These are phyloP conservation scores for Paramecium sexaurelia DNA, from an alignment of 73 alveolate genomes.

Conservation along the genomic window DNA sequence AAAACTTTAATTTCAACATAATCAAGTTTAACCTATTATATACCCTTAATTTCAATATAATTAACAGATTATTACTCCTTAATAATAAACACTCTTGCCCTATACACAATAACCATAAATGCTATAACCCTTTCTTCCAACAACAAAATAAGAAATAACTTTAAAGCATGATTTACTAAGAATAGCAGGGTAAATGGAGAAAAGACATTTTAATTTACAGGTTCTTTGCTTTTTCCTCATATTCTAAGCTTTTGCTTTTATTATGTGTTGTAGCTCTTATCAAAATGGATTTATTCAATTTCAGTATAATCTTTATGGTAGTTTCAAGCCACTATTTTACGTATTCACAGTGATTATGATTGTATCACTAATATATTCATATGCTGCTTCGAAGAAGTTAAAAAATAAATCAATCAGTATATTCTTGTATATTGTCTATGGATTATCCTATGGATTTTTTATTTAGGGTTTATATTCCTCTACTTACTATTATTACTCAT, in stretches of 20 bases:
- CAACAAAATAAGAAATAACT: not conserved
- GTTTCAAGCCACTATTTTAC: not conserved
- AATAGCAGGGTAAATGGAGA: not conserved
- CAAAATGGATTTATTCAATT: not conserved
- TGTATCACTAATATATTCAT: not conserved
- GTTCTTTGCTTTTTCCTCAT: not conserved
- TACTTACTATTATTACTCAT: not conserved
- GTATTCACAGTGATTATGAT: not conserved
- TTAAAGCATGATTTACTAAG: not conserved
- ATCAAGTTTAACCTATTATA: not conserved
- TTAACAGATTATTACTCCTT: not conserved
- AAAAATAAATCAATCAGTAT: not conserved
- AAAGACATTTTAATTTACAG: not conserved
- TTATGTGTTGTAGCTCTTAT: not conserved
- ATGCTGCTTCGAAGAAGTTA: not conserved
- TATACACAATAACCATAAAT: not conserved
- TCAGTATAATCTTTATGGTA: not conserved
- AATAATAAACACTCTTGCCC: not conserved
- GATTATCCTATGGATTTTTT: not conserved
- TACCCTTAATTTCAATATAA: not conserved
- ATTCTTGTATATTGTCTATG: not conserved
- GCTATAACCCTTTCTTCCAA: not conserved
- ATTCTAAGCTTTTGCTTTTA: not conserved
- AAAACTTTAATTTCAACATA: not conserved
- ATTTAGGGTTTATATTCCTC: not conserved